Evolutionary conservation across 2,329 filamentous ascomycete species (phyloP), one percentile per base, ranked within the genome.

Genomic region (Onygena corvina): DNA sequence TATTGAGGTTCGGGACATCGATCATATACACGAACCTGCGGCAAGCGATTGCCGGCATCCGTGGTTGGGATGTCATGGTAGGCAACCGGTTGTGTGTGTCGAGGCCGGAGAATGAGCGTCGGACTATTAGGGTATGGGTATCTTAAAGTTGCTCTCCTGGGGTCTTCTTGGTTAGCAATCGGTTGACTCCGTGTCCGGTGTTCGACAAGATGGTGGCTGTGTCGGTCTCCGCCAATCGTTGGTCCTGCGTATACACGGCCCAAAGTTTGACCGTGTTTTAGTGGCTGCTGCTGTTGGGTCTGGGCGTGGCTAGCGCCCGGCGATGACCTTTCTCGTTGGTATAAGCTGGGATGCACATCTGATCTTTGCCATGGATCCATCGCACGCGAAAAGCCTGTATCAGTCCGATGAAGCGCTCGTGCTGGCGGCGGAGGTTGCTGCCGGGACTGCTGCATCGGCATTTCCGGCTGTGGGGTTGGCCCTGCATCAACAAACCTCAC

Each of bases 11-110:
- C 38, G 11, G 16, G 12, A 9, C 21, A 23, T 29, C 21, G 38
- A 42, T 42, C 21, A 42, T 27, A 42, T 42, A 42, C 3, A 23
- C 38, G 38, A 42, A 42, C 38, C 38, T 42, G 38, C 21, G 38
- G n/a, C 38, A 42, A 27, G 16, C 12, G 21, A n/a, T 27, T 42
- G 21, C 12, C 21, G 21, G 38, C 23, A 29, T 27, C 38, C n/a
- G 21, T 9, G 21, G 38, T 6, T 4, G 34, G 18, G 16, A 11
- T 20, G 16, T 14, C 34, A 20, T 16, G 21, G 27, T 42, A 42
- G 12, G 38, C 38, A 25, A 42, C 21, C 21, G 27, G 11, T 1
- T 23, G 21, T n/a, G 38, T 42, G 16, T 42, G 38, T 4, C 38
- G n/a, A 7, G 25, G 38, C 12, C 38, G 20, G 20, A 42, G 25